Conservation (phyloP, 345 rosid genomes). For the Hypericum androsaemum region DNA sequence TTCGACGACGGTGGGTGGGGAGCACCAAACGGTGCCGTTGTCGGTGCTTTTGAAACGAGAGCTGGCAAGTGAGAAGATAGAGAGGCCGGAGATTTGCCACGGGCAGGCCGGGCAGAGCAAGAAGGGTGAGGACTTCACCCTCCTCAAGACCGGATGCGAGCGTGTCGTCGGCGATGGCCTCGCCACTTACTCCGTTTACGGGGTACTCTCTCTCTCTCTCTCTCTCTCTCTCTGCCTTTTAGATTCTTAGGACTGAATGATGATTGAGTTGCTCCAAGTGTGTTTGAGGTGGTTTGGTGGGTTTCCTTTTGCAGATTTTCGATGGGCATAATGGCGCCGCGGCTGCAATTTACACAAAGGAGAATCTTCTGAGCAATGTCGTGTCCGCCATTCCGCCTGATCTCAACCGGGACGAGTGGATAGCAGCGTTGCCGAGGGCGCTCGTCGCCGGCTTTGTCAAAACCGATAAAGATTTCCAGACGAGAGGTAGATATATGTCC, state of each 20-base stretch:
- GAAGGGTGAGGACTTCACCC: slow-evolving; percentile 88
- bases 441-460: slow-evolving; percentile 97
- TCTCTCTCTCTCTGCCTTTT: neutral
- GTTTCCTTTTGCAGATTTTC: slow-evolving; percentile 52
- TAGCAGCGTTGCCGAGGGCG: slow-evolving; percentile 89
- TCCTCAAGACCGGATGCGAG: slow-evolving; percentile 75
- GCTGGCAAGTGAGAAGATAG: slow-evolving; percentile 68
- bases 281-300: too few relatives aligned
- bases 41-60: slow-evolving; percentile 82
- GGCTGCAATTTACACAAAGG: slow-evolving; percentile 92
- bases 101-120: slow-evolving; percentile 89
- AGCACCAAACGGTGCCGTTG: slow-evolving; percentile 82
- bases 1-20: slow-evolving; percentile 49
- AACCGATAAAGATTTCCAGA: slow-evolving; percentile 95
- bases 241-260: too few relatives aligned
- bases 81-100: slow-evolving; percentile 60
- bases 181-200: slow-evolving; percentile 69
- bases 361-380: slow-evolving; percentile 75
- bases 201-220: slow-evolving; percentile 32
- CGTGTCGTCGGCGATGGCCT: slow-evolving; percentile 74
- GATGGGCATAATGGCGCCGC: slow-evolving; percentile 98
- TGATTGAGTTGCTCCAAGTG: too few relatives aligned
- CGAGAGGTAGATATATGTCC: slow-evolving; percentile 39
- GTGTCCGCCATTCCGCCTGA: slow-evolving; percentile 74
- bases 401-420: slow-evolving; percentile 89